These are phyloP conservation scores for Boletus huronensis DNA, from an alignment of 768 basidiomycete species.

Conservation along the genomic window DNA sequence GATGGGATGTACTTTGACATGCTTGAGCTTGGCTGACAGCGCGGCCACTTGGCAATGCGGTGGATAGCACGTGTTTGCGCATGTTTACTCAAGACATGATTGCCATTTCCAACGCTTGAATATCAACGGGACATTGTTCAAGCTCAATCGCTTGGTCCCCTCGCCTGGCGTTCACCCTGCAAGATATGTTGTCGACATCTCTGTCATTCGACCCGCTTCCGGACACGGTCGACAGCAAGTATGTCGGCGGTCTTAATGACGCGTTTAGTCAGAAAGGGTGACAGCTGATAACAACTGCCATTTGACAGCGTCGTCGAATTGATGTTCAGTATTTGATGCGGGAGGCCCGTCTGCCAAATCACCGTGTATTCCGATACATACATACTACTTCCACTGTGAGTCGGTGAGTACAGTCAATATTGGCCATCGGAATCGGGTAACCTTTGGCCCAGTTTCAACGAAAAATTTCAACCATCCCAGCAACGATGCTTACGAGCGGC, in stretches of 20 bases:
- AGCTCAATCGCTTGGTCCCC: neutral
- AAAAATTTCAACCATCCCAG: neutral
- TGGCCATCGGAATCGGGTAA: neutral
- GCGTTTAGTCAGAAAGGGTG: neutral
- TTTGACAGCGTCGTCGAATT: neutral
- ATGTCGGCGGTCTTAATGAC: neutral
- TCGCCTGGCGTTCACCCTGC: neutral
- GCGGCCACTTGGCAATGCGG: neutral
- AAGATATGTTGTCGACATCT: neutral
- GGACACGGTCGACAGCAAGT: neutral
- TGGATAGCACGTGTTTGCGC: conserved; percentile 10
- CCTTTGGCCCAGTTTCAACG: neutral
- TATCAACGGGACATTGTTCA: neutral
- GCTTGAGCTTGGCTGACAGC: neutral
- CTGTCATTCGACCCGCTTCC: no score
- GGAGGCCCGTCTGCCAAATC: neutral
- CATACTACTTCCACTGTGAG: neutral
- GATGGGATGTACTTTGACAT: conserved; percentile 43
- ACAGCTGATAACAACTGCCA: neutral
- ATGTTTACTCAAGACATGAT: conserved; percentile 16
- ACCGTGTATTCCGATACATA: neutral
- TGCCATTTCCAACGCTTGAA: no score
- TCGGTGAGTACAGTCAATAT: neutral
- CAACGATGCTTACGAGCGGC: neutral
- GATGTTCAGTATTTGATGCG: neutral